Conservation (phyloP, 2,329 filamentous ascomycete species). For the Penicillium brasilianum region DNA sequence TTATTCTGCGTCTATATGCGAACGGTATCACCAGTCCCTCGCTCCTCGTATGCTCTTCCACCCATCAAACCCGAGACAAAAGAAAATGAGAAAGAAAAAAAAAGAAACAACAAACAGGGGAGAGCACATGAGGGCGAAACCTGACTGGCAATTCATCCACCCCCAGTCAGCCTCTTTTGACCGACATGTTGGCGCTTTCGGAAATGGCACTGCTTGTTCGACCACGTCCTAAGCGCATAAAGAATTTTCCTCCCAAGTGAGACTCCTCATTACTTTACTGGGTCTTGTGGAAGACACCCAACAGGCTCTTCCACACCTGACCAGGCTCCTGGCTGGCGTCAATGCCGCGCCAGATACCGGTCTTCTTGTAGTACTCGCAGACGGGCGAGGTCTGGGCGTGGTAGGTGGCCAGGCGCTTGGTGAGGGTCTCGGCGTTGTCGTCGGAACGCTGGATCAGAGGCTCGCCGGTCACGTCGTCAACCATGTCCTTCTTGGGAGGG, state of each 20-base stretch:
- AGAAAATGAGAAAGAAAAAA: conserved; percentile 21
- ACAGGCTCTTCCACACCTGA: conserved; percentile 91
- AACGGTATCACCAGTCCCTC: conserved; percentile 23
- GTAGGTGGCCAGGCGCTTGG: conserved; percentile 93
- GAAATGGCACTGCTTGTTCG: conserved; percentile 49
- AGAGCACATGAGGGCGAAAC: conserved; percentile 16
- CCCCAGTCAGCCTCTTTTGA: conserved; percentile 11
- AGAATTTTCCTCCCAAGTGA: background rate
- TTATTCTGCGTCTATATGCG: conserved; percentile 32
- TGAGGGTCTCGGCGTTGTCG: conserved; percentile 93
- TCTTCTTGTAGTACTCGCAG: conserved; percentile 95
- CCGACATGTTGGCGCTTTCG: conserved; percentile 48
- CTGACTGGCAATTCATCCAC: conserved; percentile 18
- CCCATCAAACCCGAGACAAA: conserved; percentile 23
- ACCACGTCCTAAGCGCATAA: background rate
- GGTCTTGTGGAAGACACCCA: conserved; percentile 77
- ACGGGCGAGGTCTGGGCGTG: conserved; percentile 93
- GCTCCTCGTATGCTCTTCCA: conserved; percentile 21
- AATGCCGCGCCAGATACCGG: conserved; percentile 93
- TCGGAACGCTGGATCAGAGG: conserved; percentile 94
- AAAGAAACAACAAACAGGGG: conserved; percentile 2
- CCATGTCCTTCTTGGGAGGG: conserved; percentile 92
- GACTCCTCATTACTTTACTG: conserved; percentile 23
- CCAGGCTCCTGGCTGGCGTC: conserved; percentile 96
- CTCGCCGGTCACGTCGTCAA: conserved; percentile 95